Base-by-base conservation (phyloP, 192 early-diverging fungal species). In the Anaeromyces robustus region DNA sequence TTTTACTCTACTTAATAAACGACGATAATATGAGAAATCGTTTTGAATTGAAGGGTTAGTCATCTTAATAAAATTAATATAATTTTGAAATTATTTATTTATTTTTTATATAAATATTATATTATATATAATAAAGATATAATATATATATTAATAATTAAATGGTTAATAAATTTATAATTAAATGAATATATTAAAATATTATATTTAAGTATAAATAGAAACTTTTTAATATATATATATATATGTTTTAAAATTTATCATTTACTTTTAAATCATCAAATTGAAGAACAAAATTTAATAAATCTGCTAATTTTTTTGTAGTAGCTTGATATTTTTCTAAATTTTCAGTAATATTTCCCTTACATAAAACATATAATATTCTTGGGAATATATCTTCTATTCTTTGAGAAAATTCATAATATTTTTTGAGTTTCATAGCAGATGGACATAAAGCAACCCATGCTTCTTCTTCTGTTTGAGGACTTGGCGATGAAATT, bases 11-110 rank as follows among this genome's bases (percentile, higher is more conserved):
- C 92, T 91, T 29, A 96, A 86, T 79, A 95, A 94, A 79, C 97
- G 90, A 68, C 96, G 94, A 83, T 99, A 99, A 84, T 96, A 99
- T 77, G 96, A 96, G 84, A 99, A 96, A 82, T 99, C 97, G 85
- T 99, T 99, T 85, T 99, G 97, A 81, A 98, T 90, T 81, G 92
- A 90, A 16, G 93, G 90, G 68, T 91, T 93, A 81, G 85, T 87
- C 92, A 94, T 94, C 92, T 92, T 32, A 32, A 32, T 11, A 32
- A 32, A 7, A 32, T 32, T n/a, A n/a, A n/a, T n/a, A n/a, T n/a
- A n/a, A n/a, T n/a, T n/a, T n/a, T n/a, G n/a, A n/a, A n/a, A n/a
- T n/a, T n/a, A n/a, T n/a, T n/a, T n/a, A n/a, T n/a, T n/a, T n/a
- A n/a, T n/a, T n/a, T n/a, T n/a, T n/a, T n/a, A n/a, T n/a, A n/a